These are phyloP conservation scores for Neofusicoccum umdonicola DNA, from an alignment of 2,329 filamentous ascomycete genomes.

Conservation along the genomic window DNA sequence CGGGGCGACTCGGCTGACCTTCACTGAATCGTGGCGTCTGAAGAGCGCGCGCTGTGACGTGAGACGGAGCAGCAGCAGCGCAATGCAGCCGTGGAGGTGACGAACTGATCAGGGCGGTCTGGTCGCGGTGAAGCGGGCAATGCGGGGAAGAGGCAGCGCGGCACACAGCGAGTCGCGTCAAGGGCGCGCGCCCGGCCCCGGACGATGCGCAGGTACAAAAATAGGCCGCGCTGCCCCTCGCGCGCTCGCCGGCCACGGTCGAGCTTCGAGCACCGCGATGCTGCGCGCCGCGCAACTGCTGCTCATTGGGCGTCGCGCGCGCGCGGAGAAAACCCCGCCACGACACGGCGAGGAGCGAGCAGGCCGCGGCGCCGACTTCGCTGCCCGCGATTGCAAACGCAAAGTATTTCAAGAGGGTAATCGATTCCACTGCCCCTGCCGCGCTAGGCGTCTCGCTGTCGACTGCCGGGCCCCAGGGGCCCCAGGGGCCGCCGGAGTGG, in stretches of 20 bases:
- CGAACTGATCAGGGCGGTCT: slow-evolving; percentile 10
- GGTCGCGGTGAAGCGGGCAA: slow-evolving; percentile 1
- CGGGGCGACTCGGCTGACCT: slow-evolving; percentile 18
- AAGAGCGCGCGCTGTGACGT: slow-evolving; percentile 12
- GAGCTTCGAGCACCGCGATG: not conserved
- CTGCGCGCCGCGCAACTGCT: not conserved
- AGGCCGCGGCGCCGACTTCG: not conserved
- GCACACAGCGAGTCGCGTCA: not conserved
- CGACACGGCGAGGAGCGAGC: not conserved
- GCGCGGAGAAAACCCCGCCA: not conserved
- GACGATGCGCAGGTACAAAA: slow-evolving; percentile 12
- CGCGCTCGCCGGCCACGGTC: not conserved
- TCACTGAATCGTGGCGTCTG: slow-evolving; percentile 19
- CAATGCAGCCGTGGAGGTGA: slow-evolving; percentile 11
- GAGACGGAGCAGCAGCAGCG: slow-evolving; percentile 16
- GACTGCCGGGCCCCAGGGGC: not conserved
- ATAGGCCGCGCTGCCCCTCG: slow-evolving; percentile 4
- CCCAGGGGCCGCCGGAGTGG: not conserved
- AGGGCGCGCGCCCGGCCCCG: not conserved
- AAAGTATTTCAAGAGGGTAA: slow-evolving; percentile 5
- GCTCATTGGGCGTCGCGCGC: not conserved
- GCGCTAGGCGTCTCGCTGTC: not conserved
- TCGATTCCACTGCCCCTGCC: slow-evolving; percentile 1
- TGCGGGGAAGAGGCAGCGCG: slow-evolving; percentile 20
- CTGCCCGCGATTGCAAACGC: not conserved